Evolutionary conservation across 2,329 filamentous ascomycete genomes (phyloP).

Genomic region (Aureobasidium sp.): DNA sequence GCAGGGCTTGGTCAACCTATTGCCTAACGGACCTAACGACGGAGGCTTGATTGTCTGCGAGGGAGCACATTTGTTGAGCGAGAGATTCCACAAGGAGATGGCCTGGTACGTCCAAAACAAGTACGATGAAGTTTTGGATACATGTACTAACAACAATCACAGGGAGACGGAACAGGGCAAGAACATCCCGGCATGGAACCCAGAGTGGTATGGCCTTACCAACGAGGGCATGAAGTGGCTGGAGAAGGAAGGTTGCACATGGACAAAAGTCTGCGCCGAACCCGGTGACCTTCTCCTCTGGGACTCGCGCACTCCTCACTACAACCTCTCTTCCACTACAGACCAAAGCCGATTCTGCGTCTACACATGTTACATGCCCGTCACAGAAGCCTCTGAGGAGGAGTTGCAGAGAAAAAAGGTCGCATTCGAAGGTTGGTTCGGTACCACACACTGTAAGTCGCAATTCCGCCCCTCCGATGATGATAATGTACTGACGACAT

Average conservation of each 20-base stretch:
- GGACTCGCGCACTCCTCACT: conserved; percentile 22
- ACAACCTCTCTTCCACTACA: conserved; percentile 24
- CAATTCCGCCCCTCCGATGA: too few relatives aligned
- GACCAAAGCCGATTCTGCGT: conserved; percentile 22
- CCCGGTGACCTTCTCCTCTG: conserved; percentile 16
- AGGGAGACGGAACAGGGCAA: not conserved
- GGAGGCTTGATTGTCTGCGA: conserved; percentile 30
- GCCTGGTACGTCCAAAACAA: not conserved
- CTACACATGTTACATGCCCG: conserved; percentile 31
- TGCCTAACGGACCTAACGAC: conserved; percentile 28
- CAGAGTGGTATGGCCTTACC: conserved; percentile 28
- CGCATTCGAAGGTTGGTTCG: conserved; percentile 22
- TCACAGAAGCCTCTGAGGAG: conserved; percentile 25
- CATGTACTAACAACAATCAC: not conserved
- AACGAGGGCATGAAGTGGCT: conserved; percentile 19
- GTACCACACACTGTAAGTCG: conserved; percentile 24
- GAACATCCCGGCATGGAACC: conserved; percentile 22
- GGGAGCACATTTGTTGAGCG: conserved; percentile 23
- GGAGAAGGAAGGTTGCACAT: conserved; percentile 16
- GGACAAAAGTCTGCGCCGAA: conserved; percentile 15
- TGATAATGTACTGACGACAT: too few relatives aligned
- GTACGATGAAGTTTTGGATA: not conserved
- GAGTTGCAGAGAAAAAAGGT: conserved; percentile 26
- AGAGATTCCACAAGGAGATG: conserved; percentile 25
- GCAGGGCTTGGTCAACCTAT: conserved; percentile 42